Conservation (phyloP, 768 basidiomycete genomes). For the Hirschioporus abietinus region DNA sequence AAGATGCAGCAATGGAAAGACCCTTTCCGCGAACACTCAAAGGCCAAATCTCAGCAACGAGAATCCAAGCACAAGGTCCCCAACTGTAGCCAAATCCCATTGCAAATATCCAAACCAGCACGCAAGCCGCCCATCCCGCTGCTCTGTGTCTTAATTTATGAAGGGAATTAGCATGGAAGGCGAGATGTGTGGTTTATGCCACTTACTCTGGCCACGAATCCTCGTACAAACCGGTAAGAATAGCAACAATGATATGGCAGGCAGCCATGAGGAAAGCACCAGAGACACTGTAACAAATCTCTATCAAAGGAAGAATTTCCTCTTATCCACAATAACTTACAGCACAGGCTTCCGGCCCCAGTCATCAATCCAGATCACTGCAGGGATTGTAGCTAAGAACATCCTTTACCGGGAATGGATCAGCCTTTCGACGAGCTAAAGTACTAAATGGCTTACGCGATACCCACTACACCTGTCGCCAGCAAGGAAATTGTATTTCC, state of each 20-base stretch:
- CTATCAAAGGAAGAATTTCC: background rate
- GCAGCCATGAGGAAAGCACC: conserved; percentile 69
- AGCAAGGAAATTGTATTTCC: conserved; percentile 55
- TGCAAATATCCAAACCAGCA: conserved; percentile 70
- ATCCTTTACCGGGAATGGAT: conserved; percentile 36
- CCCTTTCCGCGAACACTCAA: conserved; percentile 71
- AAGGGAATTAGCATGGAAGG: conserved; percentile 2
- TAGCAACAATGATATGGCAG: conserved; percentile 67
- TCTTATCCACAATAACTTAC: background rate
- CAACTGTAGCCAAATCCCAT: conserved; percentile 75
- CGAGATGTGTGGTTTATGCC: background rate
- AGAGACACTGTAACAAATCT: conserved; percentile 31
- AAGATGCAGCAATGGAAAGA: conserved; percentile 66
- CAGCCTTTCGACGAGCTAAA: background rate
- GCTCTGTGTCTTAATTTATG: conserved; percentile 24
- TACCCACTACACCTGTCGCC: conserved; percentile 71
- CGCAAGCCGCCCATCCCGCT: conserved; percentile 71
- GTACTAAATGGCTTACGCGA: conserved; percentile 45
- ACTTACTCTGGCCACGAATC: conserved; percentile 47
- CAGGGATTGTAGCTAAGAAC: conserved; percentile 75
- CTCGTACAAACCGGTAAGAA: conserved; percentile 55
- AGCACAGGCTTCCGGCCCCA: conserved; percentile 70
- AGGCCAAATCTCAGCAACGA: conserved; percentile 72
- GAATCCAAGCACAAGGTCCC: conserved; percentile 76
- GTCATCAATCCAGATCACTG: conserved; percentile 77